phyloP scores from a whole-genome alignment of 352 stramenopile species.

The Thraustochytrium sp. region DNA sequence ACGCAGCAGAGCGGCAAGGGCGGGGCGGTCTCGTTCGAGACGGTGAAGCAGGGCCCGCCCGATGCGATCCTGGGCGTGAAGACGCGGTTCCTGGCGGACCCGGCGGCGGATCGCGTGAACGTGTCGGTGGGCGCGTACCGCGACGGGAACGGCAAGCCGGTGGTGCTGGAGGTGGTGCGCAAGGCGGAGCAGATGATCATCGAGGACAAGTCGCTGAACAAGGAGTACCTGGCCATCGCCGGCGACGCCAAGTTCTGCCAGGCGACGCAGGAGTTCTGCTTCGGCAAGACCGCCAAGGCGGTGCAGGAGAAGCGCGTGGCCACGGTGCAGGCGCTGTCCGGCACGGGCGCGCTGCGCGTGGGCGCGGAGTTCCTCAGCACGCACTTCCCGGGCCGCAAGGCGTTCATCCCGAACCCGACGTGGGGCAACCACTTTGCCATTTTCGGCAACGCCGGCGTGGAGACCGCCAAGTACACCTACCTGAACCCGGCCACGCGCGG shows the following conservation, averaged over 20 bases:
- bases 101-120: conserved; percentile 85
- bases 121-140: conserved; percentile 97
- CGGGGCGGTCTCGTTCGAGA: conserved; percentile 5
- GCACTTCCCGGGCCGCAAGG: conserved; percentile 60
- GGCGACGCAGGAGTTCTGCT: conserved; percentile 75
- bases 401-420: conserved; percentile 84
- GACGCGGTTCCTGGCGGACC: conserved; percentile 63
- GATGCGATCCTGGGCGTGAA: conserved; percentile 53
- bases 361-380: conserved; percentile 76
- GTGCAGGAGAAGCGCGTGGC: conserved; percentile 70
- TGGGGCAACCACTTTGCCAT: conserved; percentile 90
- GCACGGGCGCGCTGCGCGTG: conserved; percentile 76
- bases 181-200: conserved; percentile 54
- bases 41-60: conserved; percentile 42
- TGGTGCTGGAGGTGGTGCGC: conserved; percentile 45
- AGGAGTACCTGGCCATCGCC: conserved; percentile 54
- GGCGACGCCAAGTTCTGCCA: conserved; percentile 72
- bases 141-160: conserved; percentile 74
- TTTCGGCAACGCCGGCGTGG: conserved; percentile 52
- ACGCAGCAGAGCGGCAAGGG: too few species aligned
- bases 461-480: conserved; percentile 51
- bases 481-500: conserved; percentile 44
- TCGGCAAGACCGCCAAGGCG: conserved; percentile 68
- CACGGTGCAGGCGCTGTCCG: conserved; percentile 81
- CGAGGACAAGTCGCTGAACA: conserved; percentile 51